phyloP scores from a whole-genome alignment of 2,329 filamentous ascomycete genomes.

The Alternaria ventricosa region DNA sequence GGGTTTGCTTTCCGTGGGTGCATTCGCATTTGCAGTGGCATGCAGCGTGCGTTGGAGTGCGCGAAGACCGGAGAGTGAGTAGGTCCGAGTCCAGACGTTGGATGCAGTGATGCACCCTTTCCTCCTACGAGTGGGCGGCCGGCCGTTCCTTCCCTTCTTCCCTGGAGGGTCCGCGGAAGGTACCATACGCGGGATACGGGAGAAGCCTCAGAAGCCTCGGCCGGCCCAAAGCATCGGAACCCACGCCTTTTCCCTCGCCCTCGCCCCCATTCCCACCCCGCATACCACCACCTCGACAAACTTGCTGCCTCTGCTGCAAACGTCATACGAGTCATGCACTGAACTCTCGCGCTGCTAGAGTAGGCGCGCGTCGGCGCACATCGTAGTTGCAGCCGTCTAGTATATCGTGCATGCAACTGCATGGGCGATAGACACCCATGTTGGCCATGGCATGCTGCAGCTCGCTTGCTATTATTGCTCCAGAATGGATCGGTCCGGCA shows the following conservation, averaged over 20 bases:
- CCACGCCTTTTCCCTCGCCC: neutral
- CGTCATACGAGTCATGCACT: neutral
- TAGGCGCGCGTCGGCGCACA: neutral
- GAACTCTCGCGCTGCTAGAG: neutral
- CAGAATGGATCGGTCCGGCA: slow-evolving; percentile 13
- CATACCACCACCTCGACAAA: slow-evolving; percentile 2
- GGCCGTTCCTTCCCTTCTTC: slow-evolving; percentile 7
- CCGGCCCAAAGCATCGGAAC: slow-evolving; percentile 15
- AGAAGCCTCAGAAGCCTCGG: slow-evolving; percentile 20
- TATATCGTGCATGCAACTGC: slow-evolving; percentile 4
- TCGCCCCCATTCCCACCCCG: neutral
- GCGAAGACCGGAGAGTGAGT: neutral
- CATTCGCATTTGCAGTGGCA: neutral
- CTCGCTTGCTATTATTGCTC: slow-evolving; percentile 14
- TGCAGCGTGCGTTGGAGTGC: neutral
- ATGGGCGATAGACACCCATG: neutral
- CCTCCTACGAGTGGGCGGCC: neutral
- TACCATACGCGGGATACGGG: slow-evolving; percentile 13
- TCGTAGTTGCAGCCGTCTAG: slow-evolving; percentile 2
- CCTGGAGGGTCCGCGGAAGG: slow-evolving; percentile 3
- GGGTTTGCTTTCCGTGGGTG: neutral
- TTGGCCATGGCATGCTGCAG: slow-evolving; percentile 9
- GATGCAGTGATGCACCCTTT: neutral
- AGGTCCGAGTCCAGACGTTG: neutral
- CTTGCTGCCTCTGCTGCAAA: neutral